These are phyloP conservation scores for Scenedesmus sp. DNA, from an alignment of 163 green algal species.

Conservation along the genomic window DNA sequence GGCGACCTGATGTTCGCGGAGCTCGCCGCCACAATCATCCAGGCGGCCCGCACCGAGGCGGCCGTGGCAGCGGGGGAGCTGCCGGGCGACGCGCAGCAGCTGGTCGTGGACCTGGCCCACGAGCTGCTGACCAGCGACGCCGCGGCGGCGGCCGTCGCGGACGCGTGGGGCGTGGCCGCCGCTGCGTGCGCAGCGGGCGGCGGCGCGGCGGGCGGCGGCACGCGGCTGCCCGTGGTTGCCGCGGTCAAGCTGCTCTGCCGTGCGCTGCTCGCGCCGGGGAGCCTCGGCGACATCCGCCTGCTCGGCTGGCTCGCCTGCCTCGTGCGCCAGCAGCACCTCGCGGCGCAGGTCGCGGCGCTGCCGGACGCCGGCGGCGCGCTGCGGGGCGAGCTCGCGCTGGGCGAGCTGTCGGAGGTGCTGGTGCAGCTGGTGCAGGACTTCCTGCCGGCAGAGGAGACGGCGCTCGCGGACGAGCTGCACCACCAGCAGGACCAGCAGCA, in stretches of 20 bases:
- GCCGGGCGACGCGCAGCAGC: conserved; percentile 5
- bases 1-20: conserved; percentile 39
- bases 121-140: conserved; percentile 8
- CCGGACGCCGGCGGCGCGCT: not conserved
- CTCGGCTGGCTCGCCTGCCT: conserved; percentile 29
- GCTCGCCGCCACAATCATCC: conserved; percentile 30
- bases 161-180: conserved; percentile 12
- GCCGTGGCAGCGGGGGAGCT: not conserved
- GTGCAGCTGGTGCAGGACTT: not conserved
- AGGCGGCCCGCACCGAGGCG: conserved; percentile 20
- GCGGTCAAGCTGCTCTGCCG: conserved; percentile 27
- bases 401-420: not conserved
- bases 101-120: conserved; percentile 29
- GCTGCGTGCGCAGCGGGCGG: not conserved
- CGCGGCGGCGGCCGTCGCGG: not conserved
- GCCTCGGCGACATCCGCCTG: conserved; percentile 28
- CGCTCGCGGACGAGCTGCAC: not conserved
- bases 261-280: not conserved
- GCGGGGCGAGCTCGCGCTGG: not conserved
- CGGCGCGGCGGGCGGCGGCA: not conserved
- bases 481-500: not conserved
- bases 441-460: not conserved
- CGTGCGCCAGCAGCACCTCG: conserved; percentile 37
- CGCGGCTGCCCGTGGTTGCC: conserved; percentile 19
- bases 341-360: not conserved